Percentiles rank a stretch among this genome's conserved stretches.
phyloP scores from a whole-genome alignment of 768 basidiomycete species.

The Stropharia rugosoannulata region DNA sequence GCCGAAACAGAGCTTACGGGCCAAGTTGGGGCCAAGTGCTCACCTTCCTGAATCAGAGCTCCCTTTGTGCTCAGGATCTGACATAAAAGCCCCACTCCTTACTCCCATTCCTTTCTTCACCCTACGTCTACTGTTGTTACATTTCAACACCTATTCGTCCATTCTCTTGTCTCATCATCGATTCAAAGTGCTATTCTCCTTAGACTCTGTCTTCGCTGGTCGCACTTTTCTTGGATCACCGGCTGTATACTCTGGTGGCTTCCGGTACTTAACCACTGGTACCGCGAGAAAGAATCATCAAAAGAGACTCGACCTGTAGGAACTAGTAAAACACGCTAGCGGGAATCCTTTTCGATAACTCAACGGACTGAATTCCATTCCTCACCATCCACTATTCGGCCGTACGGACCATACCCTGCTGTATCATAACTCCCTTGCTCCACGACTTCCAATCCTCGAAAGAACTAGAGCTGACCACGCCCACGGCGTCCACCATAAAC shows the following conservation, averaged over 20 bases:
- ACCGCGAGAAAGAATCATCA: no score
- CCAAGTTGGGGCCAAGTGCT: neutral
- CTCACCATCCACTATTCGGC: neutral
- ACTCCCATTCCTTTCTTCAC: neutral
- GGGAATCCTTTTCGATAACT: neutral
- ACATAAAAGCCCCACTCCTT: neutral
- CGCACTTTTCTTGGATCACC: neutral
- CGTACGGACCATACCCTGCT: conserved; percentile 1
- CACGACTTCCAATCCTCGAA: neutral
- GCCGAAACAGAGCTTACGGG: neutral
- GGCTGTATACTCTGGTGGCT: neutral
- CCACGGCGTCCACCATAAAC: conserved; percentile 1
- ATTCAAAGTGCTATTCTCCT: no score
- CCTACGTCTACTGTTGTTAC: neutral
- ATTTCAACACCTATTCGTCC: neutral
- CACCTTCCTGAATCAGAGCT: conserved; percentile 4
- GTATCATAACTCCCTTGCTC: neutral
- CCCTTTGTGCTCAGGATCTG: conserved; percentile 10
- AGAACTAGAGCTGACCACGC: neutral
- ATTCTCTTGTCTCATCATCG: no score
- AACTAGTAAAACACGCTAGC: neutral
- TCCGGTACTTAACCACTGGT: neutral
- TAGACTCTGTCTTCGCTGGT: neutral
- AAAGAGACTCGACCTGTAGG: no score
- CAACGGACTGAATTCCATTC: neutral